Conservation (phyloP, 768 basidiomycete species). For the Mycena metata region DNA sequence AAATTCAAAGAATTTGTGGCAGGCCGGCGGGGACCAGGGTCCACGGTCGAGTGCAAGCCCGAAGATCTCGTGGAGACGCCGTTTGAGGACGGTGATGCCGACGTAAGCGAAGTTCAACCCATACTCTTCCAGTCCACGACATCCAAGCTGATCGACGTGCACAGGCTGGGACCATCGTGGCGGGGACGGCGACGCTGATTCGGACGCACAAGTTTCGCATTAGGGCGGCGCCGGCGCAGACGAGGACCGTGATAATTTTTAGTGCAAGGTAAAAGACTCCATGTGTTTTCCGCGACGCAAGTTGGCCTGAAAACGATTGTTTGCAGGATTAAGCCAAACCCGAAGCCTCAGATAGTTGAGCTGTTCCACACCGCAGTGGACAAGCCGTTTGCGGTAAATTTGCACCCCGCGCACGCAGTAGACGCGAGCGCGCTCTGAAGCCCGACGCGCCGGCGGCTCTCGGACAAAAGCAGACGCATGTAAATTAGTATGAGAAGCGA, state of each 20-base stretch:
- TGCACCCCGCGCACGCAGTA: slow-evolving; percentile 2
- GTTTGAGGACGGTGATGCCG: slow-evolving; percentile 25
- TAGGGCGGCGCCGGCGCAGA: slow-evolving; percentile 32
- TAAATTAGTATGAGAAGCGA: too few species aligned
- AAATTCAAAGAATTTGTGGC: slow-evolving; percentile 15
- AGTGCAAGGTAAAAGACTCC: slow-evolving; percentile 35
- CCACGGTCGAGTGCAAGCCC: slow-evolving; percentile 19
- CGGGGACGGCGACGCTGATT: slow-evolving; percentile 29
- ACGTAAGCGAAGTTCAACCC: background rate
- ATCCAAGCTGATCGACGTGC: too few species aligned
- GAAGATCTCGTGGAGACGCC: slow-evolving; percentile 34
- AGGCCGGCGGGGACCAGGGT: slow-evolving; percentile 1
- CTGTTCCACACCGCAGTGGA: slow-evolving; percentile 35
- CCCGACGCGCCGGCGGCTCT: too few species aligned
- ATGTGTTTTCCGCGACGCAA: background rate
- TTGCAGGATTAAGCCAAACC: slow-evolving; percentile 20
- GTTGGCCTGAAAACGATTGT: background rate
- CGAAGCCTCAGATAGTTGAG: slow-evolving; percentile 33
- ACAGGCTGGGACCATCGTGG: slow-evolving; percentile 33
- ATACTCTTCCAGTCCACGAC: too few species aligned
- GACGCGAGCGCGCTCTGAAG: slow-evolving; percentile 11
- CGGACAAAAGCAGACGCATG: too few species aligned
- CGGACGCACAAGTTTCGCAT: slow-evolving; percentile 32
- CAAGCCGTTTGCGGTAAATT: slow-evolving; percentile 22
- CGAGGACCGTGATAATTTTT: slow-evolving; percentile 29